phyloP scores from a whole-genome alignment of 306 rosid species.

The Heteromeles arbutifolia region DNA sequence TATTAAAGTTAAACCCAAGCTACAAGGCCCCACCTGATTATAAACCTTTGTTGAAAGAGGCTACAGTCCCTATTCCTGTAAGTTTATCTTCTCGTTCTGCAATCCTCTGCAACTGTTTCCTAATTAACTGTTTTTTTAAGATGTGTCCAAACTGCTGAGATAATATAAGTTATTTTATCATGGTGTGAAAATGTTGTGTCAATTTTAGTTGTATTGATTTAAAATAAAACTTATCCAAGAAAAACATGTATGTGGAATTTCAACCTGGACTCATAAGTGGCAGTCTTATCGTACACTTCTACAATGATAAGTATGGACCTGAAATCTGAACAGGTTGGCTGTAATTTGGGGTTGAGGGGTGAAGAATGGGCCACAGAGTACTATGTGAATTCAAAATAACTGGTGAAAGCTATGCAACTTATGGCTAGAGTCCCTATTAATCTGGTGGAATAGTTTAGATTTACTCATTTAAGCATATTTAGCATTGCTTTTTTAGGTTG shows the following conservation, averaged over 20 bases:
- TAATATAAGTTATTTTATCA: background rate
- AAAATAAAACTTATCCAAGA: background rate
- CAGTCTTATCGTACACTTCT: background rate
- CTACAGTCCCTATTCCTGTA: constrained; percentile 68
- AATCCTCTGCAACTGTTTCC: background rate
- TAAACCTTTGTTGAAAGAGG: constrained; percentile 78
- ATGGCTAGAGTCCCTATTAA: background rate
- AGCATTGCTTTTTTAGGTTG: background rate
- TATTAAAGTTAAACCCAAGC: constrained; percentile 74
- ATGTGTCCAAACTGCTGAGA: background rate
- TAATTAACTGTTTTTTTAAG: background rate
- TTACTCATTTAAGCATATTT: background rate
- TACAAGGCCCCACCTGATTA: constrained; percentile 81
- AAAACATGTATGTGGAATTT: background rate
- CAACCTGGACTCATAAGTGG: background rate
- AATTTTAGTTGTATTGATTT: background rate
- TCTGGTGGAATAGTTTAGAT: background rate
- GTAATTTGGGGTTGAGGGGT: background rate
- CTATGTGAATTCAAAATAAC: background rate
- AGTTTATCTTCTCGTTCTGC: constrained; percentile 37
- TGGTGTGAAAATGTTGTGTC: background rate
- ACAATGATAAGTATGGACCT: background rate
- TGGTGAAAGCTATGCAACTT: too few relatives aligned
- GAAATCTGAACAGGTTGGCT: background rate
- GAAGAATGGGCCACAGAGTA: background rate